Evolutionary conservation across 2,329 filamentous ascomycete genomes (phyloP), one percentile per base, ranked within the genome.

Genomic region (Ophiocordyceps camponoti-rufipedis): DNA sequence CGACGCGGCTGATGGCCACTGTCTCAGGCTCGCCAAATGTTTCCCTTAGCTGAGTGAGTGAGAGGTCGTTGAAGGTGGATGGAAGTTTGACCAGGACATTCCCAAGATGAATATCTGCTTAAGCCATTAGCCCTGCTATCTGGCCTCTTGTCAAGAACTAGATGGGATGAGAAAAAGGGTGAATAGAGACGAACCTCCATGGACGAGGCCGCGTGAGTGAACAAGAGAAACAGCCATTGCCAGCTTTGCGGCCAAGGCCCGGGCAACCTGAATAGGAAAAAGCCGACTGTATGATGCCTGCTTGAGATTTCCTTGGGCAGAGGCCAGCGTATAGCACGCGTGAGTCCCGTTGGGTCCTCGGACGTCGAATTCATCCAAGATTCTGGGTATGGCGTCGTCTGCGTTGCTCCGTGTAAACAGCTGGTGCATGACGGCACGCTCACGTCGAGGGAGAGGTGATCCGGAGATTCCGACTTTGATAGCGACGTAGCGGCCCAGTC

Each of bases 21-120:
- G 50, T 54, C 47, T 59, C 51, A 0, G 58, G 57, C n/a, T 54
- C 35, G 8, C 56, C 56, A 40, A 56, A 59, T 47, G 50, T 47
- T 40, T 60, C 46, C 45, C 61, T 55, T 3, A 63, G 45, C 46
- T 62, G 50, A 16, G 56, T 45, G 8, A 58, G 49, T 2, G 59
- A 60, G 18, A 62, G 53, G 0, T 52, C 8, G 46, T 58, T 49
- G 10, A 52, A 42, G 14, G 35, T 46, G 16, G 46, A 47, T 13
- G 45, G 40, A 29, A 48, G 43, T 16, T 44, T 47, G 31, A 52
- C 13, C 31, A 51, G 38, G 35, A 33, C 47, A 38, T 59, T 62
- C 29, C 46, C 44, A 4, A 61, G 48, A 48, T 58, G 56, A 18
- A 62, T 49, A 46, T 52, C 48, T 52, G 10, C 28, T 7, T 6